Evolutionary conservation across 169 alveolate species (phyloP), one percentile per base, ranked within the genome.

Genomic region (Babesia caballi): DNA sequence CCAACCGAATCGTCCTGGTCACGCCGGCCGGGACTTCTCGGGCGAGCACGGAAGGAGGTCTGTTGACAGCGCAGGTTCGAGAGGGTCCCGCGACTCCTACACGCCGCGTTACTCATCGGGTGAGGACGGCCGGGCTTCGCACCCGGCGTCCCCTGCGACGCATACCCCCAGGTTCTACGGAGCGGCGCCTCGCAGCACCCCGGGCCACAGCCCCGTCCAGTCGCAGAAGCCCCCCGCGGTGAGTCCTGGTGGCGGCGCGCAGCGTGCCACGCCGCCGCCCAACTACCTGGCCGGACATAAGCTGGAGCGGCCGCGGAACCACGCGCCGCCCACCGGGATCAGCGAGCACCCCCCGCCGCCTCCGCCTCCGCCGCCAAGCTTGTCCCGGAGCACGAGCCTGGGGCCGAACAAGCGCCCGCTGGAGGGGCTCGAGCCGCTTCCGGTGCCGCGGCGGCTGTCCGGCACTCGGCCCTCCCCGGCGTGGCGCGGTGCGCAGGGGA

Each of bases 251-350:
- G n/a, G n/a, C n/a, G n/a, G n/a, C n/a, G n/a, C n/a, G n/a, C n/a
- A n/a, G n/a, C n/a, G n/a, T n/a, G n/a, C n/a, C n/a, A n/a, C n/a
- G n/a, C n/a, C n/a, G n/a, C n/a, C 23, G 54, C 52, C 73, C 4
- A 35, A 47, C 23, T 63, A 63, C 47, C n/a, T 46, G 47, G 73
- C 53, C 14, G 73, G 73, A 47, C 73, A 32, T 51, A 63, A 63
- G 36, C 60, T 63, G 60, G 73, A 63, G 25, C 73, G 52, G 23
- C 61, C 61, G 25, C 32, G 35, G n/a, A 12, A 17, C 44, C 61
- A 14, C 11, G 40, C 61, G 42, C 21, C 35, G 53, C 53, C 12
- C 25, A 23, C 30, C 1, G 44, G 7, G 44, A 17, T 12, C 44
- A 17, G 4, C n/a, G n/a, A n/a, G n/a, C n/a, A n/a, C 12, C 44